Evolutionary conservation across 495 filamentous ascomycete genomes (phyloP).

Genomic region (Cryomyces minteri): DNA sequence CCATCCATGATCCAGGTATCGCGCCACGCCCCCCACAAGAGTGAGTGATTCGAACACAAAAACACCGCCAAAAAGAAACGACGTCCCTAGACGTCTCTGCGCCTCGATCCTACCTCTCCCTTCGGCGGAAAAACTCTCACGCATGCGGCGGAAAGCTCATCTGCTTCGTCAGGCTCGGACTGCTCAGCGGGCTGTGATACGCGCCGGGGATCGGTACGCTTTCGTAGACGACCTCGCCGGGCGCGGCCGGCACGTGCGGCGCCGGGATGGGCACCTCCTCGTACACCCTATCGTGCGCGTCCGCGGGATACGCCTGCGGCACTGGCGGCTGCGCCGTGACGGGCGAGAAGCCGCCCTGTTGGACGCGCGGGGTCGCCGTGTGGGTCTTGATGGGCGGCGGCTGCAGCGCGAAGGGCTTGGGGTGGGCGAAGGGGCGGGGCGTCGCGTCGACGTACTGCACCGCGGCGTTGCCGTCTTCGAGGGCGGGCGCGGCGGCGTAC

Average conservation of each 20-base stretch:
- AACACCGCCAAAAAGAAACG: too few relatives aligned
- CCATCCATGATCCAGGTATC: too few relatives aligned
- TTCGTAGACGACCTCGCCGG: constrained; percentile 47
- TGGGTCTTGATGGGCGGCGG: constrained; percentile 63
- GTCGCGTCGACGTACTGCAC: constrained; percentile 33
- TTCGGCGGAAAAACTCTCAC: too few relatives aligned
- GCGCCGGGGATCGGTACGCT: constrained; percentile 49
- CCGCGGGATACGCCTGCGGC: constrained; percentile 6
- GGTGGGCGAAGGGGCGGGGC: constrained; percentile 21
- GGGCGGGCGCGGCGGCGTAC: constrained; percentile 26
- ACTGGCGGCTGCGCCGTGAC: neutral
- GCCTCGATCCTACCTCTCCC: too few relatives aligned
- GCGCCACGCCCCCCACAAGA: too few relatives aligned
- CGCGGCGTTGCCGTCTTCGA: constrained; percentile 30
- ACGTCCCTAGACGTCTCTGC: too few relatives aligned
- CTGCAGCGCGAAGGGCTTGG: constrained; percentile 66
- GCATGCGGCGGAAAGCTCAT: too few relatives aligned
- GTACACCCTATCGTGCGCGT: constrained; percentile 2
- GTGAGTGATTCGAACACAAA: too few relatives aligned
- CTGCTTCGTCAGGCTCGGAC: constrained; percentile 1
- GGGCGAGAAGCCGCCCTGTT: constrained; percentile 34
- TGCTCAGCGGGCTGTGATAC: constrained; percentile 21
- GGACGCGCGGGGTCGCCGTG: constrained; percentile 49
- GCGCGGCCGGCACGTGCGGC: constrained; percentile 31
- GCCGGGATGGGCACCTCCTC: constrained; percentile 7